A percentile compares a stretch with the other conserved stretches of the same genome.
phyloP scores from a whole-genome alignment of 2,329 filamentous ascomycete species.

The Aspergillus cejpii region DNA sequence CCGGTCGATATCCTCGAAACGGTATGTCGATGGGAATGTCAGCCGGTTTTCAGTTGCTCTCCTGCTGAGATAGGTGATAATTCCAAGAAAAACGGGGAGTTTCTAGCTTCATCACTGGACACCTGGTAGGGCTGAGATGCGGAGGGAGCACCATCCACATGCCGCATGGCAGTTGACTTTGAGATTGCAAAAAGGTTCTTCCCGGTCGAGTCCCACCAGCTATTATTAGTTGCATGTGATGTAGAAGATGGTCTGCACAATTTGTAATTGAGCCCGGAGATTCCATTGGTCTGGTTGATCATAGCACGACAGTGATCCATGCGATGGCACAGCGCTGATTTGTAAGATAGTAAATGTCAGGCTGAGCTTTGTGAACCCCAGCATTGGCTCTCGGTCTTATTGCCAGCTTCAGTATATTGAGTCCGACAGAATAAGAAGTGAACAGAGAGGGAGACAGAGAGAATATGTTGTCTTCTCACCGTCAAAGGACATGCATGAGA shows the following conservation, averaged over 20 bases:
- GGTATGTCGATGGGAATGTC: too few species aligned
- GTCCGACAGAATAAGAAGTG: background rate
- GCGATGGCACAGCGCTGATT: too few species aligned
- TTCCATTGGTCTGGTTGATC: too few species aligned
- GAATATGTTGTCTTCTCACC: background rate
- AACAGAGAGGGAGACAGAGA: background rate
- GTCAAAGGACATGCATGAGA: background rate
- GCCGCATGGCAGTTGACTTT: background rate
- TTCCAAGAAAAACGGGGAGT: background rate
- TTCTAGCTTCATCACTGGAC: conserved; percentile 1
- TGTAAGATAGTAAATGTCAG: too few species aligned
- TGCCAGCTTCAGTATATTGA: background rate
- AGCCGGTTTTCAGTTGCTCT: too few species aligned
- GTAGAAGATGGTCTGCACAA: background rate
- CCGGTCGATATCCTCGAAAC: too few species aligned
- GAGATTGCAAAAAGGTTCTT: background rate
- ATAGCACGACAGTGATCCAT: too few species aligned
- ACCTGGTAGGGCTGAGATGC: conserved; percentile 8
- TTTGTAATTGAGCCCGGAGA: too few species aligned
- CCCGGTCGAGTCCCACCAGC: background rate
- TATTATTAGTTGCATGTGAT: background rate
- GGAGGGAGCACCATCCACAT: background rate
- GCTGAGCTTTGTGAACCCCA: too few species aligned
- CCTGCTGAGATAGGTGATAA: too few species aligned
- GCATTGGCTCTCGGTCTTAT: too few species aligned